Conservation (phyloP, 176 grass and related monocot species). For the Oryza coarctata region DNA sequence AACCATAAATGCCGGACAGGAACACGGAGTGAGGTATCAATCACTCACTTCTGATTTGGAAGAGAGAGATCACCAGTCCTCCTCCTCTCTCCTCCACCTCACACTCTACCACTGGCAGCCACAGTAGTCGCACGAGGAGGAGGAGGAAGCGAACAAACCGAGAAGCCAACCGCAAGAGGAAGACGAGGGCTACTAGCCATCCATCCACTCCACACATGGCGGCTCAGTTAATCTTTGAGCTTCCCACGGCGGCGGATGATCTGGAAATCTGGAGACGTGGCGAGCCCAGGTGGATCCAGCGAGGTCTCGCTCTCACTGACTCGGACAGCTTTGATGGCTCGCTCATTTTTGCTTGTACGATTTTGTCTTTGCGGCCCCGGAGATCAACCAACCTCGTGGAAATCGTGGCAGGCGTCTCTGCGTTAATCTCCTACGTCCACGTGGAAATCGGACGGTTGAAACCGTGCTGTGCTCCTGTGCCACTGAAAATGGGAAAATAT, state of each 20-base stretch:
- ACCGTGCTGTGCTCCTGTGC: neutral
- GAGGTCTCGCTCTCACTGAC: neutral
- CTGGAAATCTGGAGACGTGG: neutral
- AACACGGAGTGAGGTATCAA: neutral
- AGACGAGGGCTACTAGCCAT: neutral
- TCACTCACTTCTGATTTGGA: neutral
- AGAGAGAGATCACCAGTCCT: neutral
- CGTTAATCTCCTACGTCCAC: neutral
- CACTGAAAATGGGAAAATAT: neutral
- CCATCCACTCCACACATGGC: neutral
- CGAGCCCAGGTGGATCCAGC: neutral
- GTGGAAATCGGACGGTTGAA: neutral
- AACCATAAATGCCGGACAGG: neutral
- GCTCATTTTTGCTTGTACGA: slow-evolving; percentile 7
- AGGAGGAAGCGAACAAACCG: neutral
- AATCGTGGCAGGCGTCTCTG: neutral
- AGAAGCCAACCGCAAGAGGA: neutral
- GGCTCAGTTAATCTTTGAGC: neutral
- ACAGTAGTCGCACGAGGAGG: neutral
- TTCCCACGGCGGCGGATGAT: slow-evolving; percentile 21
- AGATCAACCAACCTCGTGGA: neutral
- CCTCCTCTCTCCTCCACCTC: neutral
- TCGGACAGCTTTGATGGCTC: slow-evolving; percentile 1
- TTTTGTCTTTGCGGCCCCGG: neutral
- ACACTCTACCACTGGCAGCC: neutral